Conservation (phyloP, 495 filamentous ascomycete species). For the Neurospora sp. region DNA sequence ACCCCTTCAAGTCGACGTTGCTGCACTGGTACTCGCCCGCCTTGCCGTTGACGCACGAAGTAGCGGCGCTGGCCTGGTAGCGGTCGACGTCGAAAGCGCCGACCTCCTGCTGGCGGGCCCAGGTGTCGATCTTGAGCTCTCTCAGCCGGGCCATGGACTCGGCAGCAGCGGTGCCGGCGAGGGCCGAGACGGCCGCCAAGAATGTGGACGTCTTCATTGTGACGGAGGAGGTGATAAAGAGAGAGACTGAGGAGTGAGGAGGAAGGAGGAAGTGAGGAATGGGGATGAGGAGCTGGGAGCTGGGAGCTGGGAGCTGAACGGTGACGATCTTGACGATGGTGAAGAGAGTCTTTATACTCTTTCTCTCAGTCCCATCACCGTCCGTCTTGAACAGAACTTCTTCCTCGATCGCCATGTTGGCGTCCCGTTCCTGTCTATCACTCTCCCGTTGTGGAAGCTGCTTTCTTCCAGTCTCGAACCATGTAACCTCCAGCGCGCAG, state of each 20-base stretch:
- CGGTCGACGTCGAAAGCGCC: constrained; percentile 6
- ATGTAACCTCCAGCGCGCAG: neutral
- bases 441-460: neutral
- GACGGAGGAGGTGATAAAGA: neutral
- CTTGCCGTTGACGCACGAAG: constrained; percentile 9
- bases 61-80: neutral
- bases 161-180: neutral
- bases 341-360: neutral
- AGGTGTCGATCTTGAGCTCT: constrained; percentile 2
- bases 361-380: neutral
- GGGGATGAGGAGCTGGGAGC: neutral
- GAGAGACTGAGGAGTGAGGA: neutral
- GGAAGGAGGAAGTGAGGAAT: neutral
- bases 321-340: neutral
- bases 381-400: neutral
- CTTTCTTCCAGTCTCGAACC: neutral
- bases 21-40: constrained; percentile 13
- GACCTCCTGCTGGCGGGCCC: constrained; percentile 2
- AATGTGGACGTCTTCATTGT: neutral
- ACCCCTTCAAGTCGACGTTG: constrained; percentile 8
- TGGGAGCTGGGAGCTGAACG: neutral
- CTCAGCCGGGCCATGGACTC: constrained; percentile 8
- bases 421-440: neutral
- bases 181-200: neutral
- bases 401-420: neutral